phyloP scores from a whole-genome alignment of 228 moss, liverwort and hornwort species.

The Sphagnum fallax region DNA sequence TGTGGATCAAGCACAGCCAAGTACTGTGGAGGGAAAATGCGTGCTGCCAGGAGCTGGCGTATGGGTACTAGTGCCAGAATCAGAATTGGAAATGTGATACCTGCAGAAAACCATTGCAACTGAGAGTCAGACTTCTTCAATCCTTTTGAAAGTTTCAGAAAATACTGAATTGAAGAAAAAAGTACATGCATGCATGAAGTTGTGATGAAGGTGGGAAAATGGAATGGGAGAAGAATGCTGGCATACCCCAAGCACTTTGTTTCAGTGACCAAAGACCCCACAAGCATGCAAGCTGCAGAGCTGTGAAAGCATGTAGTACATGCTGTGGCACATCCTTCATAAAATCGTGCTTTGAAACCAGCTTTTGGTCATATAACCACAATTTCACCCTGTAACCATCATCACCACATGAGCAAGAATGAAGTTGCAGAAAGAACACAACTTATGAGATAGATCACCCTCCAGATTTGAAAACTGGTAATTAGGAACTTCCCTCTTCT shows the following conservation, averaged over 20 bases:
- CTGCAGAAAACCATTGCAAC: constrained; percentile 20
- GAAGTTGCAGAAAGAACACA: not conserved
- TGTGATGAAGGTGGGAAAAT: not conserved
- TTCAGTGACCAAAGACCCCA: constrained; percentile 63
- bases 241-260: constrained; percentile 55
- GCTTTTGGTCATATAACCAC: constrained; percentile 58
- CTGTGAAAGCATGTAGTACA: constrained; percentile 63
- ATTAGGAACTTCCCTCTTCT: not conserved
- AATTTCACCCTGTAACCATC: constrained; percentile 46
- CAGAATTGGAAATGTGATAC: constrained; percentile 55
- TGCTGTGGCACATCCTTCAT: constrained; percentile 53
- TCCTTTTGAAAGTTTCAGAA: not conserved
- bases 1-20: constrained; percentile 46
- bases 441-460: not conserved
- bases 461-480: not conserved
- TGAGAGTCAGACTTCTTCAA: not conserved
- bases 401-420: not conserved
- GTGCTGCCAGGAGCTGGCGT: constrained; percentile 41
- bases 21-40: constrained; percentile 38
- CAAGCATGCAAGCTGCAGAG: constrained; percentile 51
- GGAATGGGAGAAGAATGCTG: not conserved
- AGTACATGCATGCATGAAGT: not conserved
- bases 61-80: constrained; percentile 54
- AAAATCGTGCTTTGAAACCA: constrained; percentile 43
- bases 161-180: not conserved